Conservation (phyloP, 495 filamentous ascomycete species). For the Daldinia concentrica region DNA sequence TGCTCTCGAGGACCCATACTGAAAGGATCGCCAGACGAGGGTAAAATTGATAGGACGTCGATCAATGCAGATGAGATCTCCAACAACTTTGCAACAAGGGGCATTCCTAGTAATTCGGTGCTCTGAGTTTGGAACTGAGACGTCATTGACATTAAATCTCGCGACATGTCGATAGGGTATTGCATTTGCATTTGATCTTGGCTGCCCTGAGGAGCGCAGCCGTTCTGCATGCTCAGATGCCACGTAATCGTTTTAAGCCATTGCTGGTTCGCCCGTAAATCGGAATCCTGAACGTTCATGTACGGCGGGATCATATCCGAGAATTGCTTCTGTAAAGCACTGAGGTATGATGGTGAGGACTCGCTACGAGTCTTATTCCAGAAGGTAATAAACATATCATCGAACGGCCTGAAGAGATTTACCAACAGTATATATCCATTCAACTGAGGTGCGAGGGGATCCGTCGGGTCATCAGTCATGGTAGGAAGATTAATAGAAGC, state of each 20-base stretch:
- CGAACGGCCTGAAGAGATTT: constrained; percentile 75
- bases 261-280: constrained; percentile 76
- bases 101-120: constrained; percentile 39
- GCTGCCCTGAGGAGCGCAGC: constrained; percentile 53
- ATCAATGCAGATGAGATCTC: constrained; percentile 76
- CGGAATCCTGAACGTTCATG: constrained; percentile 71
- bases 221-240: constrained; percentile 68
- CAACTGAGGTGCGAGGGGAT: constrained; percentile 59
- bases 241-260: constrained; percentile 87
- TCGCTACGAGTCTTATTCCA: constrained; percentile 76
- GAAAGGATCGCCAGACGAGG: constrained; percentile 66
- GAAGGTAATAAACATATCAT: constrained; percentile 71
- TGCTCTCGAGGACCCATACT: constrained; percentile 74
- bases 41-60: constrained; percentile 75
- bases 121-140: constrained; percentile 62
- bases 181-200: constrained; percentile 71
- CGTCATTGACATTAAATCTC: constrained; percentile 72
- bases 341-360: constrained; percentile 67
- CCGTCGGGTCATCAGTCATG: constrained; percentile 69
- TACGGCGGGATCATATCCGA: constrained; percentile 69
- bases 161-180: constrained; percentile 75
- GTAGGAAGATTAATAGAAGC: constrained; percentile 71
- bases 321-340: constrained; percentile 71
- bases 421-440: constrained; percentile 72
- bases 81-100: constrained; percentile 77